Conservation (phyloP, 345 rosid species). For the Populus ilicifolia region DNA sequence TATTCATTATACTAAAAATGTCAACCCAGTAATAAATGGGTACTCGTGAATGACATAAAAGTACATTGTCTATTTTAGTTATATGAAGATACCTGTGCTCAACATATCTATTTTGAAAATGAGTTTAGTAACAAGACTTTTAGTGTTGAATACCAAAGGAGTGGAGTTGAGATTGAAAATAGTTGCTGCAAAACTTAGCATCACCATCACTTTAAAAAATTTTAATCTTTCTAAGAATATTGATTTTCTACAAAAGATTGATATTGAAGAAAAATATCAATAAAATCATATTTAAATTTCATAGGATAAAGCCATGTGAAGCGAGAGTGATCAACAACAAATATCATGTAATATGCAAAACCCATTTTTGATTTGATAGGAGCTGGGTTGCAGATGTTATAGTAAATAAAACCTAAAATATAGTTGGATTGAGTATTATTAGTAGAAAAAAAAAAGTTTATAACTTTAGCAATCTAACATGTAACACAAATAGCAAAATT, state of each 20-base stretch:
- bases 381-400: neutral
- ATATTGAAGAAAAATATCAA: neutral
- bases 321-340: neutral
- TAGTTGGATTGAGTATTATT: neutral
- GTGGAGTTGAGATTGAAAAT: neutral
- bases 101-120: neutral
- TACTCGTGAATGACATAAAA: neutral
- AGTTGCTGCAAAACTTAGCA: neutral
- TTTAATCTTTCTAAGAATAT: neutral
- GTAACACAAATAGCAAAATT: neutral
- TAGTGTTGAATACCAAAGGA: neutral
- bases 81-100: neutral
- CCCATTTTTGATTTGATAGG: neutral
- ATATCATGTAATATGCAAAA: neutral
- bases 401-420: neutral
- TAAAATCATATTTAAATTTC: neutral
- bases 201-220: neutral
- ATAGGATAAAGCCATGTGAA: constrained; percentile 1
- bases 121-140: neutral
- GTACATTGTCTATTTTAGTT: neutral
- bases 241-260: neutral
- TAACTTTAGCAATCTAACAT: constrained; percentile 2
- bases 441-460: neutral
- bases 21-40: neutral
- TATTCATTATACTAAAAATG: neutral